Evolutionary conservation across 2,329 filamentous ascomycete genomes (phyloP).

Genomic region (Dactylellina drechsleri): DNA sequence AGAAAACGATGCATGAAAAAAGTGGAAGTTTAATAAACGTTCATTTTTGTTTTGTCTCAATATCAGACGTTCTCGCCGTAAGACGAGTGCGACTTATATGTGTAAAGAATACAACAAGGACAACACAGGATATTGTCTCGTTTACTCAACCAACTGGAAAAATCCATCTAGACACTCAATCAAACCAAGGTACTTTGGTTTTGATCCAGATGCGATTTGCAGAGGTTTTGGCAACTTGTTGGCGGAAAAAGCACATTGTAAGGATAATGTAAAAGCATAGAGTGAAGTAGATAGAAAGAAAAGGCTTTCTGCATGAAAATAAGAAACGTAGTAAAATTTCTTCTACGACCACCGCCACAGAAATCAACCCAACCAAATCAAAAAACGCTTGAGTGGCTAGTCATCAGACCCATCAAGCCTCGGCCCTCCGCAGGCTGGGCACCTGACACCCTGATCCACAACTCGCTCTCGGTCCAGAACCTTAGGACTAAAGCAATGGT

Average conservation of each 20-base stretch:
- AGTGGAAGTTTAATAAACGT: too few species aligned
- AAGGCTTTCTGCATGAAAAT: too few species aligned
- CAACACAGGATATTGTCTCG: slow-evolving; percentile 1
- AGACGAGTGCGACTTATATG: background rate
- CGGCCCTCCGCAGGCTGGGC: slow-evolving; percentile 42
- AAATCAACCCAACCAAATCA: too few species aligned
- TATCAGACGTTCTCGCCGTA: slow-evolving; percentile 17
- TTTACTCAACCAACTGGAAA: background rate
- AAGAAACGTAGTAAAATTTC: too few species aligned
- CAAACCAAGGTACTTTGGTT: background rate
- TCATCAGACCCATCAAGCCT: slow-evolving; percentile 20
- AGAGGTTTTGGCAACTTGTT: too few species aligned
- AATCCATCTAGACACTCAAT: background rate
- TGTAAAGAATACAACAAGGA: slow-evolving; percentile 29
- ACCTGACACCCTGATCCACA: slow-evolving; percentile 66
- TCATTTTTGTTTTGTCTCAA: slow-evolving; percentile 19
- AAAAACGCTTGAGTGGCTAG: background rate
- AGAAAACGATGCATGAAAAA: too few species aligned
- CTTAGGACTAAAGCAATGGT: slow-evolving; percentile 76
- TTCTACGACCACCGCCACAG: too few species aligned
- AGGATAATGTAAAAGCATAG: too few species aligned
- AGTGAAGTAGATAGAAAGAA: too few species aligned
- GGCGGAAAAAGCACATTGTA: background rate
- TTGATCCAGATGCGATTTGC: background rate
- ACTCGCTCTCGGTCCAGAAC: slow-evolving; percentile 60